Conservation (phyloP, 352 stramenopile species). For the Phytophthora cactorum region DNA sequence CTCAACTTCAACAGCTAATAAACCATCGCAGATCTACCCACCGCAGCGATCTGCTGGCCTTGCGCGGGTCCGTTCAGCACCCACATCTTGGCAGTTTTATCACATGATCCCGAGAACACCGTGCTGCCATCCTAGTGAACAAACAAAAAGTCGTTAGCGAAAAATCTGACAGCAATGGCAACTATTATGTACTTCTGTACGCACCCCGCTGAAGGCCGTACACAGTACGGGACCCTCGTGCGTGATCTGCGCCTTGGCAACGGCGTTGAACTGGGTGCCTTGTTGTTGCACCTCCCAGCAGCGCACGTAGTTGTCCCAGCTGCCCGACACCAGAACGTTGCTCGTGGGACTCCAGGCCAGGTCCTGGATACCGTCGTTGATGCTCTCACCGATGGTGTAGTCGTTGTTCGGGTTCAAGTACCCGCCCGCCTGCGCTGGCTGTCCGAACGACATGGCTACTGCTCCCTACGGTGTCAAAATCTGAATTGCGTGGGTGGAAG, state of each 20-base stretch:
- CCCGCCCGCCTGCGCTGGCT: conserved; percentile 46
- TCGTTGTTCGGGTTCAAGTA: conserved; percentile 83
- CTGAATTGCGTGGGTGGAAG: conserved; percentile 25
- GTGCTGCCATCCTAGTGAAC: conserved; percentile 87
- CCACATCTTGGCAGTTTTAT: conserved; percentile 98
- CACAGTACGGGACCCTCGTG: conserved; percentile 93
- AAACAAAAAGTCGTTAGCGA: neutral
- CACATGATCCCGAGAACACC: conserved; percentile 93
- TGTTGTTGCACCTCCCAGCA: conserved; percentile 87
- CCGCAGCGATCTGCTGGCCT: conserved; percentile 81
- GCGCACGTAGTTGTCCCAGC: conserved; percentile 86
- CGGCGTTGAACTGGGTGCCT: conserved; percentile 72
- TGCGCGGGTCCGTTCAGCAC: conserved; percentile 77
- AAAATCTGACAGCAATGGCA: neutral
- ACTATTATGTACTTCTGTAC: conserved; percentile 6
- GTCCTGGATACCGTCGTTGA: conserved; percentile 81
- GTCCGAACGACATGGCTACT: conserved; percentile 52
- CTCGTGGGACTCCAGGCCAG: conserved; percentile 76
- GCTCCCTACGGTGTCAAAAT: neutral
- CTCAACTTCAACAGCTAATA: neutral
- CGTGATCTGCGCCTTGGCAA: conserved; percentile 84
- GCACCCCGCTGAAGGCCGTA: conserved; percentile 88
- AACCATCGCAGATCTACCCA: conserved; percentile 30
- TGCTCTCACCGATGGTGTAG: conserved; percentile 70
- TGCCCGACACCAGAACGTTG: conserved; percentile 79